Evolutionary conservation across 345 rosid species (phyloP), one percentile per base, ranked within the genome.

Genomic region (Salix koriyanagi): DNA sequence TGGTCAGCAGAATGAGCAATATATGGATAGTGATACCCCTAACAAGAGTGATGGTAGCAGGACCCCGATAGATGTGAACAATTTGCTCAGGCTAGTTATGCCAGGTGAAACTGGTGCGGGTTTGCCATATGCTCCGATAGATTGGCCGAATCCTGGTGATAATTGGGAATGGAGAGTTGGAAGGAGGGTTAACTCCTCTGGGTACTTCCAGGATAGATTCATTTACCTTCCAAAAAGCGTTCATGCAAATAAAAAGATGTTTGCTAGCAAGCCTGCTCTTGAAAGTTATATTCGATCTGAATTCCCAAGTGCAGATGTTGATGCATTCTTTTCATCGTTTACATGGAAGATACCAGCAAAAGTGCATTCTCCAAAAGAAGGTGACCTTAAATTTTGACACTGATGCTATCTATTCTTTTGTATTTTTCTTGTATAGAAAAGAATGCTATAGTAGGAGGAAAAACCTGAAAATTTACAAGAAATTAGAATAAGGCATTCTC

Each of bases 151-250:
- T 3, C 90, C 85, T 4, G 95, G 93, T 71, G 95, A 89, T 79
- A 82, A 62, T 52, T 88, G 94, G 93, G 69, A 76, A 12, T 92
- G 97, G 94, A 90, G 69, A 61, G 93, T 83, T n/a, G 93, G 94
- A 64, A 89, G 74, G 46, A 84, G 92, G 77, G 61, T 84, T n/a
- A 75, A 48, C 58, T 26, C 18, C 26, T 50, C 79, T 28, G 93
- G 91, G 21, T 73, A 66, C 79, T 88, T 74, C 79, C 7, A 68
- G 70, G 93, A 90, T 84, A 87, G 92, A 66, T 92, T 79, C 52
- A 52, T 79, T 12, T 62, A 58, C 70, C 69, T 56, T 34, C 80
- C 82, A n/a, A 83, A 75, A 41, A 79, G 72, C 6, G 44, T 72
- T 10, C 58, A 19, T 25, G 44, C 12, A 23, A 16, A 11, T n/a